Conservation (phyloP, 108 stramenopile genomes). For the Pseudonitzschia pungens region DNA sequence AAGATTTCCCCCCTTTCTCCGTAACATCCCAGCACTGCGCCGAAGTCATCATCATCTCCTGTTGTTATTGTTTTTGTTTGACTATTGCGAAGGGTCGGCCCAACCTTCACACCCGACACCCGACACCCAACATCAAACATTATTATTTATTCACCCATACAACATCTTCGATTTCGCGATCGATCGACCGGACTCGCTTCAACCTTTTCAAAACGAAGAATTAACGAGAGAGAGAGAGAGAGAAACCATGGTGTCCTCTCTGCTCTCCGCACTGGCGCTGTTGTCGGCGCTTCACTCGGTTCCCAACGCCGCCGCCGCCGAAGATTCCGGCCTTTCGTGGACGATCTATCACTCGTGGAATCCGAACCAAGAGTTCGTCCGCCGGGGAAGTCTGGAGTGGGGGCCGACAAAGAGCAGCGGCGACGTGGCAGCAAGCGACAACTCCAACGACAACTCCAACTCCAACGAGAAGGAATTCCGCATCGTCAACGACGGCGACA, state of each 20-base stretch:
- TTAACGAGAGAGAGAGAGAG: too few relatives aligned
- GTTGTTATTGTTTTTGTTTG: too few relatives aligned
- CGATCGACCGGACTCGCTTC: too few relatives aligned
- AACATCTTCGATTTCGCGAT: too few relatives aligned
- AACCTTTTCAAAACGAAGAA: too few relatives aligned
- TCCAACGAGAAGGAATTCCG: not conserved
- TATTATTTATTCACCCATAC: too few relatives aligned
- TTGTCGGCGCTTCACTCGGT: not conserved
- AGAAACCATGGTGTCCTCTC: slow-evolving; percentile 4
- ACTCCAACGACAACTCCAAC: not conserved
- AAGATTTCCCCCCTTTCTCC: too few relatives aligned
- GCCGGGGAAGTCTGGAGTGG: slow-evolving; percentile 31
- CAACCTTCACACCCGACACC: too few relatives aligned
- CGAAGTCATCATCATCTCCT: too few relatives aligned
- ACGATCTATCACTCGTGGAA: slow-evolving; percentile 45
- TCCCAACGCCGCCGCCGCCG: slow-evolving; percentile 16
- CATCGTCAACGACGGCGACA: slow-evolving; percentile 21
- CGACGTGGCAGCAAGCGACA: slow-evolving; percentile 12
- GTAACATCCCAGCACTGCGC: too few relatives aligned
- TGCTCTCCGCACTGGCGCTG: not conserved
- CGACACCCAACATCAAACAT: too few relatives aligned
- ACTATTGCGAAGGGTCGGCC: too few relatives aligned
- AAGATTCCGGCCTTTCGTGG: slow-evolving; percentile 29
- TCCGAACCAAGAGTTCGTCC: slow-evolving; percentile 27
- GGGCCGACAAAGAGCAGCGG: not conserved